Evolutionary conservation across 306 rosid genomes (phyloP), one percentile per base, ranked within the genome.

Genomic region (Glycyrrhiza uralensis): DNA sequence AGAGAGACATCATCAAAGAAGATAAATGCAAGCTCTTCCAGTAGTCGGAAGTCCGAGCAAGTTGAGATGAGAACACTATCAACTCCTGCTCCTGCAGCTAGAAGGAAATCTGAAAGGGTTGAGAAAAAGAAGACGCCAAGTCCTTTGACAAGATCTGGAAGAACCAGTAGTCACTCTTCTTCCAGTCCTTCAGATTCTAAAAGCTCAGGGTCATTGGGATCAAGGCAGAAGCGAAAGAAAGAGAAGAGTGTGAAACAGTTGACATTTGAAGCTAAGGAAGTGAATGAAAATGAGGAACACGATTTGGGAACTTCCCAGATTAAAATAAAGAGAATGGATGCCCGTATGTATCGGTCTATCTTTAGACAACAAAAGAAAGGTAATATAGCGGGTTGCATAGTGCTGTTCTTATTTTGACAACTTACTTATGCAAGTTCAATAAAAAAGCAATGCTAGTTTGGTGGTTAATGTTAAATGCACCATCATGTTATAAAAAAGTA

Each of bases 111-210:
- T 69, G 83, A 57, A 65, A 82, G 66, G 47, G 32, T 69, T 80
- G 90, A 72, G 71, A 77, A 76, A 56, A 77, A 69, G 83, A 61
- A 29, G n/a, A 59, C 50, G 24, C 85, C 81, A 24, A 89, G 84
- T 77, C 81, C 88, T 33, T 72, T 84, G 66, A 85, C 89, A 81
- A 79, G 85, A 82, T 87, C 92, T 0, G 84, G 78, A 65, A 84
- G 93, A 82, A 69, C 74, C 46, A 79, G 68, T 74, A 66, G 75
- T 19, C 63, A 32, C 18, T 58, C 82, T 57, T 18, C 69, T 56
- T 64, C 80, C 2, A 49, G 76, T 70, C 74, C 87, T 70, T 83
- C 87, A 33, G 81, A 81, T 44, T 79, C 87, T 76, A 86, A 74
- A 74, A 82, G 87, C 77, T 71, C 72, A 13, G 69, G 81, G 61